Conservation (phyloP, 2,329 filamentous ascomycete genomes). For the Thielaviopsis punctulata region DNA sequence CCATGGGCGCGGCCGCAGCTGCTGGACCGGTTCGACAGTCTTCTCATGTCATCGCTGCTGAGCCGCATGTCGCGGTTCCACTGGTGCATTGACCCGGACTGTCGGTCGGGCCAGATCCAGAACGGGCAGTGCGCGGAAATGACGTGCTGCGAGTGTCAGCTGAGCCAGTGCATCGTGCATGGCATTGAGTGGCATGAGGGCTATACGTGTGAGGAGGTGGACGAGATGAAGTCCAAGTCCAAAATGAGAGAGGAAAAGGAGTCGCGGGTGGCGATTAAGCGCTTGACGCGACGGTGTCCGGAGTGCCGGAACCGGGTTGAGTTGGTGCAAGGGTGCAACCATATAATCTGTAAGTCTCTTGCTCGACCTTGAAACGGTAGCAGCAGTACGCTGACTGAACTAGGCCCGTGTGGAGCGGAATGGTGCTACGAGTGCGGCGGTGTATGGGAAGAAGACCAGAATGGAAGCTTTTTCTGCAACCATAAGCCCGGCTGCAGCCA, state of each 20-base stretch:
- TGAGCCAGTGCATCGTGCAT: slow-evolving; percentile 20
- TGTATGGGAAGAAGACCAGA: neutral
- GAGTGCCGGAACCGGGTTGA: slow-evolving; percentile 20
- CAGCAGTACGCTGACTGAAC: neutral
- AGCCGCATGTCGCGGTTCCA: slow-evolving; percentile 18
- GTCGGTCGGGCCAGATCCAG: slow-evolving; percentile 23
- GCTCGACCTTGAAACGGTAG: neutral
- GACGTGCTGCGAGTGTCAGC: slow-evolving; percentile 19
- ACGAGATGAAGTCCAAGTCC: slow-evolving; percentile 16
- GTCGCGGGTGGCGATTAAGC: slow-evolving; percentile 19
- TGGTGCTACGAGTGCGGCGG: neutral
- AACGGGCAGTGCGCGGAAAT: slow-evolving; percentile 18
- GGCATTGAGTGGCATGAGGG: slow-evolving; percentile 22
- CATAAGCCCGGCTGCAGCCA: slow-evolving; percentile 19
- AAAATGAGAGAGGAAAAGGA: slow-evolving; percentile 18
- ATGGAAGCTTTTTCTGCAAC: slow-evolving; percentile 18
- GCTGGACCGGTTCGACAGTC: slow-evolving; percentile 18
- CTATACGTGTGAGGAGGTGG: slow-evolving; percentile 22
- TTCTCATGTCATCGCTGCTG: slow-evolving; percentile 19
- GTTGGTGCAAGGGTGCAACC: slow-evolving; percentile 23
- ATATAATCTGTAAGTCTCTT: slow-evolving; percentile 23
- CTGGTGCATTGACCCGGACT: slow-evolving; percentile 23
- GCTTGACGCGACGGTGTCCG: slow-evolving; percentile 21
- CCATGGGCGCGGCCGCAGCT: slow-evolving; percentile 7
- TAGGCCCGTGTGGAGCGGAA: neutral